phyloP scores from a whole-genome alignment of 768 basidiomycete species.

The Suillus bovinus region DNA sequence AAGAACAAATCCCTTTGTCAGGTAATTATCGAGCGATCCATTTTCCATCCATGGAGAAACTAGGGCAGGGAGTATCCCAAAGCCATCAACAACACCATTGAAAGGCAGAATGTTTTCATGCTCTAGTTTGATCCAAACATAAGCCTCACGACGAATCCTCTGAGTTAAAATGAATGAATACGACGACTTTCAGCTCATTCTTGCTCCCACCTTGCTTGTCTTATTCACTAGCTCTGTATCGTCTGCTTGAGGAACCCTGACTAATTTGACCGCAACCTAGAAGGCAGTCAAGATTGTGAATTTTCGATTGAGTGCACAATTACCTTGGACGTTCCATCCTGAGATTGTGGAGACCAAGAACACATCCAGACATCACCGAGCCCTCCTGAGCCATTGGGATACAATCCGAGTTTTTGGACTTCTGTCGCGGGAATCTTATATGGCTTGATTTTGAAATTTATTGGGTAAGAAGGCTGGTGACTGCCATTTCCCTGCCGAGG shows the following conservation, averaged over 20 bases:
- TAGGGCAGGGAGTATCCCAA: conserved; percentile 22
- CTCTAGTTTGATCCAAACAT: conserved; percentile 8
- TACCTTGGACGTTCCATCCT: neutral
- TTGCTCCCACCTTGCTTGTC: conserved; percentile 3
- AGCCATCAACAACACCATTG: conserved; percentile 18
- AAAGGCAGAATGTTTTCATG: conserved; percentile 22
- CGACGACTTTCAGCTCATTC: neutral
- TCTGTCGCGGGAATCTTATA: neutral
- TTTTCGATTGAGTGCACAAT: neutral
- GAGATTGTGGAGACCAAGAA: neutral
- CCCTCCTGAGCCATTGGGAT: conserved; percentile 4
- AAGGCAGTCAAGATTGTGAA: neutral
- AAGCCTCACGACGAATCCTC: conserved; percentile 10
- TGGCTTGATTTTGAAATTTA: neutral
- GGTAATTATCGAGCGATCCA: conserved; percentile 32
- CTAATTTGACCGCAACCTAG: conserved; percentile 12
- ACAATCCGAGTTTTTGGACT: neutral
- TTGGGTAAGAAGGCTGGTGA: neutral
- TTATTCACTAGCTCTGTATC: neutral
- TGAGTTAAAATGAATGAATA: neutral
- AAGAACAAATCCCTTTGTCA: conserved; percentile 14
- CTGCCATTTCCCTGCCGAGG: no score
- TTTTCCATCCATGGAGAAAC: conserved; percentile 31
- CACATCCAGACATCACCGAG: conserved; percentile 15
- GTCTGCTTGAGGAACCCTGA: neutral